Evolutionary conservation across 2,329 filamentous ascomycete genomes (phyloP), one percentile per base, ranked within the genome.

Genomic region (Akanthomyces uredinophilus): DNA sequence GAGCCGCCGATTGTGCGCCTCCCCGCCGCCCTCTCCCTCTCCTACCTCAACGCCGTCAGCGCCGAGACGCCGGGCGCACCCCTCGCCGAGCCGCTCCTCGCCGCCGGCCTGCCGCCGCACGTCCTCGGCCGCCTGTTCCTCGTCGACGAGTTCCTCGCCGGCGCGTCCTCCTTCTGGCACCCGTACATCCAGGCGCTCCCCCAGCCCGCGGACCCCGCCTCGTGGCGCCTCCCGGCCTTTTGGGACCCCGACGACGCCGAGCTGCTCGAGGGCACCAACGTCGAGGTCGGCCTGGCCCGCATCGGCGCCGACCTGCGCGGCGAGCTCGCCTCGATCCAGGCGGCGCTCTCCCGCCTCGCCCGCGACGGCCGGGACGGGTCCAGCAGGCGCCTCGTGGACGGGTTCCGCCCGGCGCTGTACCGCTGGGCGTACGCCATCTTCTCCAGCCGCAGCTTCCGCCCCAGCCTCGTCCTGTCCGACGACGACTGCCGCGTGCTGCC

Each of bases 391-490:
- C 49, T 75, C 66, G 62, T 65, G 7, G 53, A 67, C 1, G 73
- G 74, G 2, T 80, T 82, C 65, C 79, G 78, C 0, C 70, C 75
- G n/a, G 68, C 75, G 3, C 76, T 88, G 5, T 88, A 88, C 67
- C 75, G 82, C 65, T 89, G 86, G 86, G 83, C 86, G 0, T 87
- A 85, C 67, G 82, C 81, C 66, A 82, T 88, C 62, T 88, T 87
- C 65, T 84, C 84, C 2, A 87, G 83, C 67, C 81, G 87, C 66
- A 88, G 86, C 70, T 89, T 89, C 70, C 78, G 84, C 2, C 82
- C 85, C 0, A 84, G 82, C 3, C 78, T 85, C 46, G 89, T 92
- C 68, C 83, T 88, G 75, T 91, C 91, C 53, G 89, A 91, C 14
- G 85, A 86, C 65, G 89, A 88, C 75, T 91, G 88, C 68, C 81